Evolutionary conservation across 2,329 filamentous ascomycete genomes (phyloP).

Genomic region (Nemania abortiva): DNA sequence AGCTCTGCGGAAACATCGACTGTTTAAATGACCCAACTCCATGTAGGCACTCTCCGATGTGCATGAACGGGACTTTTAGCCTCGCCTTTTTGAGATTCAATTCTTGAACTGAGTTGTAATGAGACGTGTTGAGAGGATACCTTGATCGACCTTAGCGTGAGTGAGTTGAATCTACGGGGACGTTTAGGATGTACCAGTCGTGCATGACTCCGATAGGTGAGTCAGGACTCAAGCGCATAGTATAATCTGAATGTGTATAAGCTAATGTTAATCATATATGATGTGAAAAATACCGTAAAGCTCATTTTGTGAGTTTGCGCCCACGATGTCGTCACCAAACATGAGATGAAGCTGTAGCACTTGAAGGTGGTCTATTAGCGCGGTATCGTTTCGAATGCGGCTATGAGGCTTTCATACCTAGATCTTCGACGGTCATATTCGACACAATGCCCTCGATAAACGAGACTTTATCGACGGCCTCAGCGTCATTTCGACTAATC

Average conservation of each 20-base stretch:
- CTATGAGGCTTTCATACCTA: constrained; percentile 41
- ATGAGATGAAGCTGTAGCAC: constrained; percentile 59
- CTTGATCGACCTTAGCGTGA: constrained; percentile 29
- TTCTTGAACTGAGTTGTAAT: constrained; percentile 57
- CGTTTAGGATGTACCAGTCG: constrained; percentile 51
- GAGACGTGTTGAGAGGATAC: constrained; percentile 57
- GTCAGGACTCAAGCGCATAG: constrained; percentile 53
- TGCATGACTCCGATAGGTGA: constrained; percentile 58
- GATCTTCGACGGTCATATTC: constrained; percentile 52
- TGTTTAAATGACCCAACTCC: constrained; percentile 60
- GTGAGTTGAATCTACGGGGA: background rate
- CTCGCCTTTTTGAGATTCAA: constrained; percentile 54
- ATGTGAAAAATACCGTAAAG: constrained; percentile 50
- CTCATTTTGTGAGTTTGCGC: constrained; percentile 54
- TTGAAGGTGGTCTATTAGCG: constrained; percentile 35
- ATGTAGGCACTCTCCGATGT: constrained; percentile 59
- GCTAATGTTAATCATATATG: constrained; percentile 2
- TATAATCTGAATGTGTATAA: constrained; percentile 46
- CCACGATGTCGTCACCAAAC: constrained; percentile 58
- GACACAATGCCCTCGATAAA: constrained; percentile 48
- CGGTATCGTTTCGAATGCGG: background rate
- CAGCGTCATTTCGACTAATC: background rate
- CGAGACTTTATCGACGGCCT: constrained; percentile 39
- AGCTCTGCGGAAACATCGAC: constrained; percentile 58
- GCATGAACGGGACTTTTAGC: constrained; percentile 57